Conservation (phyloP, 2,329 filamentous ascomycete species). For the Xylaria sp. region DNA sequence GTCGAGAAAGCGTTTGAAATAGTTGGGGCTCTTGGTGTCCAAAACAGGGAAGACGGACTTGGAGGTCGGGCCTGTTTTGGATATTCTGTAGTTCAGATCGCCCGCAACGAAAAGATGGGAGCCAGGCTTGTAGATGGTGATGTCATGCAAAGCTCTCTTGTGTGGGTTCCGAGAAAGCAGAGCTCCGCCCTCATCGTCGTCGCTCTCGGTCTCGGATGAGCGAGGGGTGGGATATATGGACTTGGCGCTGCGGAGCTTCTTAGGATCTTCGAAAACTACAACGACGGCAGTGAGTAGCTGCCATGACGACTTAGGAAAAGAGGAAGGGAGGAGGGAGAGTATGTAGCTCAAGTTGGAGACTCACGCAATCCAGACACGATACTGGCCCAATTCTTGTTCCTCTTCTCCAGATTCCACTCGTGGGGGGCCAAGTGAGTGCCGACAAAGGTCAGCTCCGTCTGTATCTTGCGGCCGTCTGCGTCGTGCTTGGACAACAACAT, state of each 20-base stretch:
- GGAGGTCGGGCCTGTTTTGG: slow-evolving; percentile 70
- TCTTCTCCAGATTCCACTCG: slow-evolving; percentile 78
- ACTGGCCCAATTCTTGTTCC: slow-evolving; percentile 89
- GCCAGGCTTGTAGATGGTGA: slow-evolving; percentile 78
- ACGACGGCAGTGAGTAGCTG: slow-evolving; percentile 19
- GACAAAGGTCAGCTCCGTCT: slow-evolving; percentile 82
- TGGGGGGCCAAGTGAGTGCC: slow-evolving; percentile 89
- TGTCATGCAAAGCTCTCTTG: slow-evolving; percentile 61
- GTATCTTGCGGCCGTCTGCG: slow-evolving; percentile 48
- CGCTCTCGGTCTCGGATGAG: slow-evolving; percentile 29
- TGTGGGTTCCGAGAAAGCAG: slow-evolving; percentile 42
- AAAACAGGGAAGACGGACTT: slow-evolving; percentile 72
- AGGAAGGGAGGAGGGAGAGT: neutral
- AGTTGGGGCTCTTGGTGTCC: slow-evolving; percentile 64
- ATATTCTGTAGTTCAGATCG: slow-evolving; percentile 95
- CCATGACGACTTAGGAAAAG: neutral
- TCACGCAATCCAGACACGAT: slow-evolving; percentile 76
- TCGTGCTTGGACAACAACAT: slow-evolving; percentile 66
- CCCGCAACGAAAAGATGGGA: slow-evolving; percentile 87
- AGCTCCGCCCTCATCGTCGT: slow-evolving; percentile 37
- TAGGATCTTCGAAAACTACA: slow-evolving; percentile 72
- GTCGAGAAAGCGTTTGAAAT: slow-evolving; percentile 75
- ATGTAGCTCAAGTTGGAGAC: neutral
- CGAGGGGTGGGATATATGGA: slow-evolving; percentile 34
- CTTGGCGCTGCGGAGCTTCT: slow-evolving; percentile 48